Base-by-base conservation (phyloP, 192 early-diverging fungal species). In the Backusella circina region DNA sequence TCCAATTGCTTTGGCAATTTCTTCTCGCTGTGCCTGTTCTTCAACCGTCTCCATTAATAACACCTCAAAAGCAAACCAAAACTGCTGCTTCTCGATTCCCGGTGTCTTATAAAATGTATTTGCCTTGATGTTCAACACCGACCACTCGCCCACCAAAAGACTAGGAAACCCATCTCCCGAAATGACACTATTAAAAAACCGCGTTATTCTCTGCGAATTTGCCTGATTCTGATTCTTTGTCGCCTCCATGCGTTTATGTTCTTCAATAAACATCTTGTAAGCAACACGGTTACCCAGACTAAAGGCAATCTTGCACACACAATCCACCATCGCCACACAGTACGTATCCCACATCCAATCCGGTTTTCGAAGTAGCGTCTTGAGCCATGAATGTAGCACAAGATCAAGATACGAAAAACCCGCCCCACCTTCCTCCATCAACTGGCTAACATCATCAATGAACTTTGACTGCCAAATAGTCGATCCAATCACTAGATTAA, bases 31-130 rank as follows among this genome's bases (percentile, higher is more conserved):
- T 3, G 81, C 78, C 18, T 75, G 38, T 30, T 88, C 86, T 38
- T 78, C 33, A 16, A 67, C 54, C 1, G 83, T 86, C 73, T 88
- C 86, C 21, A 79, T 65, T 8, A 79, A 38, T 0, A 88, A 79
- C 13, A 70, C 81, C 64, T 86, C 79, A 50, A 84, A 88, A 0
- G 84, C 83, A 76, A 88, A 88, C 80, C 83, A 88, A 18, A 82
- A 76, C 0, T 76, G 82, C 1, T 64, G 65, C 0, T 82, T 47
- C 37, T 88, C 86, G 21, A 86, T 80, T 66, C 81, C 83, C 5
- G 86, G 85, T 35, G 82, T 78, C 35, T 84, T 83, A 18, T 83
- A 82, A 50, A 84, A 61, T 21, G 79, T 78, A 39, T 72, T 81
- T 9, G 83, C 77, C 3, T 85, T 85, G 47, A 84, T 75, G 4